phyloP scores from a whole-genome alignment of 2,329 filamentous ascomycete species.

The Penicillium sp. region DNA sequence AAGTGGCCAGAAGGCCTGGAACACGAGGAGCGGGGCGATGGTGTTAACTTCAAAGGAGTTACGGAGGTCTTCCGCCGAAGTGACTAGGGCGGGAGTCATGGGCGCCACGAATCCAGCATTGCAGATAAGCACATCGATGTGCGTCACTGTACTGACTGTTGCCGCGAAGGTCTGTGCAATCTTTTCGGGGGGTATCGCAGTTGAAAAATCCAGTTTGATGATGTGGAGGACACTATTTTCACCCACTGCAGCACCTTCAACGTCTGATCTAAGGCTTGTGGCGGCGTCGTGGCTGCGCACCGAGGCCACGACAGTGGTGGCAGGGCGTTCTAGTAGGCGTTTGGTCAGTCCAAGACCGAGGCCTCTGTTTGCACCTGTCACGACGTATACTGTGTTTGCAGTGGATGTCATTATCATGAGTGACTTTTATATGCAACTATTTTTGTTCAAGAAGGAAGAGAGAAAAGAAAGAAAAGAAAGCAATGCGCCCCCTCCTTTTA shows the following conservation, averaged over 20 bases:
- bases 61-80: slow-evolving; percentile 19
- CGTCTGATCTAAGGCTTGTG: slow-evolving; percentile 8
- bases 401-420: not conserved
- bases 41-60: slow-evolving; percentile 29
- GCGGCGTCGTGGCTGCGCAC: slow-evolving; percentile 19
- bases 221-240: slow-evolving; percentile 18
- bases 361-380: slow-evolving; percentile 34
- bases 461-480: not conserved
- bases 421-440: not conserved
- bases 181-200: slow-evolving; percentile 11
- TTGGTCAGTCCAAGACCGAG: slow-evolving; percentile 28
- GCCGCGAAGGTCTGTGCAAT: slow-evolving; percentile 10
- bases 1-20: slow-evolving; percentile 24
- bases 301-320: slow-evolving; percentile 25
- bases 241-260: not conserved
- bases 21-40: slow-evolving; percentile 35
- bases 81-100: slow-evolving; percentile 56
- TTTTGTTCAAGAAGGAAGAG: not conserved
- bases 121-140: slow-evolving; percentile 29
- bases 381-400: slow-evolving; percentile 28
- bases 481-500: not conserved
- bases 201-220: slow-evolving; percentile 24
- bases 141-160: slow-evolving; percentile 26
- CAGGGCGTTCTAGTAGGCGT: slow-evolving; percentile 22
- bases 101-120: slow-evolving; percentile 51